Percentiles rank a stretch among this genome's conserved stretches.
Evolutionary conservation across 2,329 filamentous ascomycete genomes (phyloP).

Genomic region (Boeremia lycopersici): DNA sequence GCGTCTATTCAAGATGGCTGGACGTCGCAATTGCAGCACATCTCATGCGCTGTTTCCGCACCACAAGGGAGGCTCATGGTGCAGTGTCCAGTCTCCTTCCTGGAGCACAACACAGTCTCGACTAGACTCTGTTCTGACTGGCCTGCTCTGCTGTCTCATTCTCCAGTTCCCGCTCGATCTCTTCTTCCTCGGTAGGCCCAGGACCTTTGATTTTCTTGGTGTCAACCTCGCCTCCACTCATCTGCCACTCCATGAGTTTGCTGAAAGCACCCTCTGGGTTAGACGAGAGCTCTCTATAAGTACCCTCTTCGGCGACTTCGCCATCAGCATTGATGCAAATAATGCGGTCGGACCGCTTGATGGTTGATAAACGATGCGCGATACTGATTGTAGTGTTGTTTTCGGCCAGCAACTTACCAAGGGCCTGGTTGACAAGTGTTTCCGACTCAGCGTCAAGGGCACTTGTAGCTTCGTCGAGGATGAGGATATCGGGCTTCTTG

Average conservation of each 20-base stretch:
- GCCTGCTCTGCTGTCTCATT: conserved; percentile 46
- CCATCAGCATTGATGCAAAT: conserved; percentile 89
- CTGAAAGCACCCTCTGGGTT: conserved; percentile 84
- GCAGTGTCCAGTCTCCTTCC: not conserved
- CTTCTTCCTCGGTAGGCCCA: conserved; percentile 54
- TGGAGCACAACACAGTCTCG: not conserved
- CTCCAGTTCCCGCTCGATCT: conserved; percentile 54
- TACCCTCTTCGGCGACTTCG: conserved; percentile 87
- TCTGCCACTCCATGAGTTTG: conserved; percentile 98
- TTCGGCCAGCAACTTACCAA: conserved; percentile 78
- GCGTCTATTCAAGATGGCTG: not conserved
- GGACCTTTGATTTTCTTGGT: conserved; percentile 35
- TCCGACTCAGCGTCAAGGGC: conserved; percentile 96
- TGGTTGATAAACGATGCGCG: conserved; percentile 92
- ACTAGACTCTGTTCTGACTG: conserved; percentile 24
- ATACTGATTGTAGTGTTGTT: conserved; percentile 98
- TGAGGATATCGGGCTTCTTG: conserved; percentile 95
- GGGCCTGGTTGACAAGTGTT: conserved; percentile 90
- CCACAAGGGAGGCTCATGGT: not conserved
- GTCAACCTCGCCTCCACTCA: conserved; percentile 75
- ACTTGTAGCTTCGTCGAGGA: conserved; percentile 93
- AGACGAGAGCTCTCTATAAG: conserved; percentile 76
- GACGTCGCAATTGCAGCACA: not conserved
- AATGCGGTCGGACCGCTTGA: conserved; percentile 93
- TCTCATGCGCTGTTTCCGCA: not conserved